Evolutionary conservation across 352 stramenopile species (phyloP), one percentile per base, ranked within the genome.

Genomic region (Globisporangium viniferum): DNA sequence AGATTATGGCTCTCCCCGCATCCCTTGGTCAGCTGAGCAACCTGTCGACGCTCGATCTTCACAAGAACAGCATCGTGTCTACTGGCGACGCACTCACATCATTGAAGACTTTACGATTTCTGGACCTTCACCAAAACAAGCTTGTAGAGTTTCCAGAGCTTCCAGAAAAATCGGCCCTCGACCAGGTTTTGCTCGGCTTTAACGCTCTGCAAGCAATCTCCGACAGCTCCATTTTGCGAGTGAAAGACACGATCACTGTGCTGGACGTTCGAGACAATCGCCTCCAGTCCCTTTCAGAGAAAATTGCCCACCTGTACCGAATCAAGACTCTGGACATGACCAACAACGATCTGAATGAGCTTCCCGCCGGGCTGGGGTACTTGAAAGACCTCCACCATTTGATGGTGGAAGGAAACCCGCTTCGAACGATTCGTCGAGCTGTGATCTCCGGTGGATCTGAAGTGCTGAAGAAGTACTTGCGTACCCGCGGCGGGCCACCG

Each of bases 261-360:
- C 49, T 96, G 3, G 87, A 94, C 63, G 51, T 94, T 14, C 79
- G 87, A 60, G 89, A 96, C 55, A 96, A 96, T 70, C 92, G 92
- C 35, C 73, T 96, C 51, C 66, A 79, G 31, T 55, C 39, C 33
- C 66, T 96, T 35, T 81, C 84, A 2, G 77, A 86, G 3, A 76
- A 68, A 8, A 83, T 95, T 27, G 78, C 80, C 18, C 79, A 86
- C 48, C 66, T 92, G 20, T 88, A 90, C 36, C 77, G 74, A 12
- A 66, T 96, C 51, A 96, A 96, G 72, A 92, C 82, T 18, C 73
- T 96, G 1, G 89, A 96, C 66, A 49, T 94, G 44, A 87, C 75
- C n/a, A 96, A 96, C 67, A 96, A 96, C 57, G 85, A 92, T 48
- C 65, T 96, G 46, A 72, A 80, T 24, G 83, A 93, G 64, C 70